A percentile compares a stretch with the other conserved stretches of the same genome.
phyloP scores from a whole-genome alignment of 192 early-diverging fungal species.

The Ramicandelaber brevisporus region DNA sequence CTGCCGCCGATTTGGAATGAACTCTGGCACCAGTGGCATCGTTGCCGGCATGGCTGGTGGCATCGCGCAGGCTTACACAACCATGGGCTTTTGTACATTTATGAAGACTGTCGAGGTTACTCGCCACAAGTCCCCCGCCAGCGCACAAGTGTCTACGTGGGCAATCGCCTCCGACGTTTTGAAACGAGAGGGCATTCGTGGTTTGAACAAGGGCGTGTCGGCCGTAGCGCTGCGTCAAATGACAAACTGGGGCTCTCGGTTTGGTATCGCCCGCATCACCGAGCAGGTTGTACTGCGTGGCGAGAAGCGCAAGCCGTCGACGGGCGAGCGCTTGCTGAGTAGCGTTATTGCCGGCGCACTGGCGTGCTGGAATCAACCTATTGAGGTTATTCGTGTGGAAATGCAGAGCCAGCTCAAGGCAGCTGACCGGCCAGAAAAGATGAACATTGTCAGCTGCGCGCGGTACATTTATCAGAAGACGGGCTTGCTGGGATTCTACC shows the following conservation, averaged over 20 bases:
- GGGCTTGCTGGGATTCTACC: slow-evolving; percentile 79
- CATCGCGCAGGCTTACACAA: slow-evolving; percentile 85
- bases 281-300: slow-evolving; percentile 22
- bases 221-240: slow-evolving; percentile 93
- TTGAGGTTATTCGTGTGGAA: slow-evolving; percentile 95
- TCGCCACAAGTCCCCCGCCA: slow-evolving; percentile 54
- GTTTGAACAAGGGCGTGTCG: slow-evolving; percentile 96
- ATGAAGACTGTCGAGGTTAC: slow-evolving; percentile 99
- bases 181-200: slow-evolving; percentile 73
- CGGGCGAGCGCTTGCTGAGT: slow-evolving; percentile 18
- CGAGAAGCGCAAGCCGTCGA: slow-evolving; percentile 32
- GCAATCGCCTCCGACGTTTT: slow-evolving; percentile 75
- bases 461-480: slow-evolving; percentile 80
- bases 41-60: slow-evolving; percentile 88
- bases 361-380: slow-evolving; percentile 96
- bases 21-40: slow-evolving; percentile 40
- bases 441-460: slow-evolving; percentile 62
- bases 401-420: slow-evolving; percentile 92
- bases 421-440: slow-evolving; percentile 66
- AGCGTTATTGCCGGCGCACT: slow-evolving; percentile 74
- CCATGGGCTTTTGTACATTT: slow-evolving; percentile 99
- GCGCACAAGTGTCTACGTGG: slow-evolving; percentile 42
- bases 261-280: slow-evolving; percentile 55
- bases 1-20: slow-evolving; percentile 12
- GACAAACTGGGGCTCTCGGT: slow-evolving; percentile 97